These are phyloP conservation scores for Leccinum fallax DNA, from an alignment of 1,284 basidiomycete species.

Conservation along the genomic window DNA sequence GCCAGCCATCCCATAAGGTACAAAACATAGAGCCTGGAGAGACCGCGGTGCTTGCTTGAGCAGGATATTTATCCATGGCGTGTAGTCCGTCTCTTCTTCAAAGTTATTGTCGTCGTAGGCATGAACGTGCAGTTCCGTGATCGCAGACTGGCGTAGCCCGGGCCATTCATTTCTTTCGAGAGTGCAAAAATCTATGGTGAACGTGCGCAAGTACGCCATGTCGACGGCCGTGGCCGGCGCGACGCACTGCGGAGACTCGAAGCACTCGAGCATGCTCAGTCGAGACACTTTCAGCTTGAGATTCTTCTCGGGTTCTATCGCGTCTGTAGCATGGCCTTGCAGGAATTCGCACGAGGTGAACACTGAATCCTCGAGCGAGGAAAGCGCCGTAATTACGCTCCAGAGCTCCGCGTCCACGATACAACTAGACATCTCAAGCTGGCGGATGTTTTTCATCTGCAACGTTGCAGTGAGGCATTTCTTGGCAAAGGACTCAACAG, in stretches of 20 bases:
- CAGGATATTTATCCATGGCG: not conserved
- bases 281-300: not conserved
- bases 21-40: not conserved
- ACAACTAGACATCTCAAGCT: fast-evolving
- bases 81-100: not conserved
- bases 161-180: not conserved
- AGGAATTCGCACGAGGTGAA: not conserved
- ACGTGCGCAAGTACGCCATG: not conserved
- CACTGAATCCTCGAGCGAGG: not conserved
- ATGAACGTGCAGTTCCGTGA: not conserved
- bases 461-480: not conserved
- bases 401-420: not conserved
- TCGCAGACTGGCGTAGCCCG: not conserved
- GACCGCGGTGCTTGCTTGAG: not conserved
- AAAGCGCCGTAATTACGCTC: not conserved
- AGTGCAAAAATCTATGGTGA: not conserved
- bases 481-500: not conserved
- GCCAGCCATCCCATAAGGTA: not conserved
- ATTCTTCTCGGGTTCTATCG: not conserved
- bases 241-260: not conserved
- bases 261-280: not conserved
- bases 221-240: not conserved
- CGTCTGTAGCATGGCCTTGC: not conserved
- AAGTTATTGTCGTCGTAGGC: not conserved
- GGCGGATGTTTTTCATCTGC: not conserved